Percentiles rank a stretch among this genome's conserved stretches.
Evolutionary conservation across 306 rosid species (phyloP).

Genomic region (Fragaria nilgerrensis): DNA sequence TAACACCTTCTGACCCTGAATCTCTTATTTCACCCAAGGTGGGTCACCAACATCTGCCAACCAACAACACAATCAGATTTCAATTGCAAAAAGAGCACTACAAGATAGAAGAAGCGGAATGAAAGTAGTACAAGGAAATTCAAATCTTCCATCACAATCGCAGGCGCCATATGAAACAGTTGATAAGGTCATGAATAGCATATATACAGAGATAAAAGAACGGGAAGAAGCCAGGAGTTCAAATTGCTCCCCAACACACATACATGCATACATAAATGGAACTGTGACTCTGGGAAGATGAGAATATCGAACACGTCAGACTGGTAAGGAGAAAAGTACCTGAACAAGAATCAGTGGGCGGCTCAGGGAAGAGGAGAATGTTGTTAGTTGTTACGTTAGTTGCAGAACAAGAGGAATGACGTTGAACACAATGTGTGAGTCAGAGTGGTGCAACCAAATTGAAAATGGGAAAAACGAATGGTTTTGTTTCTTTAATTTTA

Average conservation of each 20-base stretch:
- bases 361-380: neutral
- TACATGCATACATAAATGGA: neutral
- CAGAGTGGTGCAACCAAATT: neutral
- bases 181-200: too few relatives aligned
- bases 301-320: neutral
- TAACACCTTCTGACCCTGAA: conserved; percentile 1
- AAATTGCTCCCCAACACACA: neutral
- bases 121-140: neutral
- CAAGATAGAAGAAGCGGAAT: neutral
- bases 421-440: conserved; percentile 25
- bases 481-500: neutral
- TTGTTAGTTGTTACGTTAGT: neutral
- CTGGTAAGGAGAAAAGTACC: neutral
- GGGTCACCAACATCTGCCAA: conserved; percentile 7
- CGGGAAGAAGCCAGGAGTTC: too few relatives aligned
- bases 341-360: conserved; percentile 1
- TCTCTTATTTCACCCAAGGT: neutral
- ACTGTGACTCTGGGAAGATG: neutral
- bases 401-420: conserved; percentile 19
- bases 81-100: neutral
- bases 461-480: neutral
- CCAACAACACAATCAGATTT: neutral
- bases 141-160: neutral
- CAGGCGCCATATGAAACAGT: neutral
- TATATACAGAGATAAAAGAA: too few relatives aligned